phyloP scores from a whole-genome alignment of 495 filamentous ascomycete species.

The Acidomyces sp. region DNA sequence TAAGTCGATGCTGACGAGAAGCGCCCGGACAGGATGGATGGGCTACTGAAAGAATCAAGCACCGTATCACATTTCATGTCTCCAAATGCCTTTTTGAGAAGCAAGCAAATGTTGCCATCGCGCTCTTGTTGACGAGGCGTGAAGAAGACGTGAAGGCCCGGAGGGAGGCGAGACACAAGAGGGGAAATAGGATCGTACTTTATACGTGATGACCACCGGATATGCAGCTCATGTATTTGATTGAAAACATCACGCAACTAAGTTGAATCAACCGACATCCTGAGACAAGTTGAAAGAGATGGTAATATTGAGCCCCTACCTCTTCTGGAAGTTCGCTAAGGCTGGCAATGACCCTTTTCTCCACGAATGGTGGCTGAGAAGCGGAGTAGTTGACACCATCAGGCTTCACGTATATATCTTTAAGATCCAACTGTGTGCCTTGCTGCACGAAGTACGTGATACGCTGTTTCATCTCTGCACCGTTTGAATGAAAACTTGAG shows the following conservation, averaged over 20 bases:
- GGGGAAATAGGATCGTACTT: slow-evolving; percentile 50
- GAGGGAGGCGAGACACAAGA: slow-evolving; percentile 57
- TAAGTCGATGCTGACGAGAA: slow-evolving; percentile 52
- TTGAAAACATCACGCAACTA: slow-evolving; percentile 51
- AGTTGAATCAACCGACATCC: background rate
- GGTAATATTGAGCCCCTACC: slow-evolving; percentile 28
- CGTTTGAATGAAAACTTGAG: too few species aligned
- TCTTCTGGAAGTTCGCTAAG: slow-evolving; percentile 61
- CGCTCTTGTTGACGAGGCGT: slow-evolving; percentile 38
- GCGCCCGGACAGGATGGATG: slow-evolving; percentile 46
- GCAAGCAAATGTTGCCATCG: slow-evolving; percentile 40
- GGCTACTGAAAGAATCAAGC: slow-evolving; percentile 48
- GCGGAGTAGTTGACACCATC: slow-evolving; percentile 38
- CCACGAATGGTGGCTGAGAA: slow-evolving; percentile 48
- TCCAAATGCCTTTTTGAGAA: slow-evolving; percentile 51
- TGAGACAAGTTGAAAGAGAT: slow-evolving; percentile 1
- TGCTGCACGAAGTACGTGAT: slow-evolving; percentile 64
- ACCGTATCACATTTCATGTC: slow-evolving; percentile 31
- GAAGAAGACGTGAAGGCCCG: slow-evolving; percentile 75
- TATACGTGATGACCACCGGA: slow-evolving; percentile 57
- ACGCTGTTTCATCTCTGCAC: slow-evolving; percentile 77
- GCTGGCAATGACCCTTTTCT: slow-evolving; percentile 65
- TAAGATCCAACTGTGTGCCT: slow-evolving; percentile 46
- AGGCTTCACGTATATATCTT: slow-evolving; percentile 40
- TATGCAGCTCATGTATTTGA: slow-evolving; percentile 57